These are phyloP conservation scores for Colletotrichum cuscutae DNA, from an alignment of 2,329 filamentous ascomycete species.

Conservation along the genomic window DNA sequence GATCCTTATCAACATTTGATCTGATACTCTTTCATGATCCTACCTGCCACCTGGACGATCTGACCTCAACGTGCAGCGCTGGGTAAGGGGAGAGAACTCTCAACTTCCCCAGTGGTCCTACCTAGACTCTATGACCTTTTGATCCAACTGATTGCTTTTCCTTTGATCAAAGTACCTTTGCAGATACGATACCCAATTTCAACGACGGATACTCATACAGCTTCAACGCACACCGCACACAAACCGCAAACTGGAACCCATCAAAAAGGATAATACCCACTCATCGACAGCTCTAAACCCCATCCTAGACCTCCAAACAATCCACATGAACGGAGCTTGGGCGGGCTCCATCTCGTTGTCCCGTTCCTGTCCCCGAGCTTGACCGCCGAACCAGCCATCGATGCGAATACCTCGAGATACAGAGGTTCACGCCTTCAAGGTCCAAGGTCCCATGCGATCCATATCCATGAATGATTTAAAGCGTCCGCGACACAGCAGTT, in stretches of 20 bases:
- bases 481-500: neutral
- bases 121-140: neutral
- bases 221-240: neutral
- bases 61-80: neutral
- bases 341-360: neutral
- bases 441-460: neutral
- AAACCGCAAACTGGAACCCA: neutral
- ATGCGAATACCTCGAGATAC: neutral
- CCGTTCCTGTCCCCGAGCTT: conserved; percentile 1
- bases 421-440: neutral
- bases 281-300: neutral
- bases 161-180: neutral
- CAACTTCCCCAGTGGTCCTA: neutral
- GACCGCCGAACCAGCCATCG: neutral
- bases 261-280: neutral
- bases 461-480: neutral
- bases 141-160: neutral
- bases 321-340: conserved; percentile 16
- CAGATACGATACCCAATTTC: neutral
- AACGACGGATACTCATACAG: neutral
- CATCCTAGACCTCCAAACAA: conserved; percentile 13
- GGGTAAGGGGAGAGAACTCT: conserved; percentile 4
- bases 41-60: neutral
- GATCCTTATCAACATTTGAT: neutral
- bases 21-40: neutral